These are phyloP conservation scores for Pachyrhizus erosus DNA, from an alignment of 306 rosid genomes.

Conservation along the genomic window DNA sequence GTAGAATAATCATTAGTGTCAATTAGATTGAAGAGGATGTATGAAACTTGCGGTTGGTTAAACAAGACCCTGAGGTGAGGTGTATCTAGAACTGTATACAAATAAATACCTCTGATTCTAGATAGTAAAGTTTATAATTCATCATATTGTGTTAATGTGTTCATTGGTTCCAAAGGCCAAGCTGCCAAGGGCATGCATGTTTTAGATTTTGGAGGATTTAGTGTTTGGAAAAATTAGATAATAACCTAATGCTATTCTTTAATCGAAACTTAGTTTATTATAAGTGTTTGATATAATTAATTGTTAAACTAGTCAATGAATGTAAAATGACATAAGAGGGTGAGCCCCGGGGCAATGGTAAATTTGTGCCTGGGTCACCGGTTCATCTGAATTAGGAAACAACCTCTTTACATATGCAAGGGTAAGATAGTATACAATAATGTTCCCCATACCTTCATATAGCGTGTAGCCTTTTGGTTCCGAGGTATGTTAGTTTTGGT, in stretches of 20 bases:
- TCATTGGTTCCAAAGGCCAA: background rate
- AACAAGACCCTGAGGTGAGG: background rate
- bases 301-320: too few species aligned
- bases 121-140: background rate
- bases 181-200: background rate
- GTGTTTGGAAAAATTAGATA: background rate
- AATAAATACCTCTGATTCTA: background rate
- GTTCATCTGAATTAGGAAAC: too few species aligned
- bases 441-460: too few species aligned
- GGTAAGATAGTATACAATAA: too few species aligned
- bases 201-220: constrained; percentile 23
- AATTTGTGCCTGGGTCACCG: too few species aligned
- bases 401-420: too few species aligned
- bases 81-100: background rate
- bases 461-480: too few species aligned
- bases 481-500: too few species aligned
- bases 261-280: too few species aligned
- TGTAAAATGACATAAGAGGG: background rate
- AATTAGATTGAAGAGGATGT: constrained; percentile 14
- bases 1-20: background rate
- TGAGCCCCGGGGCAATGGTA: too few species aligned
- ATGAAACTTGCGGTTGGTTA: constrained; percentile 1
- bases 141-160: too few species aligned
- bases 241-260: too few species aligned
- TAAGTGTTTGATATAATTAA: background rate